Conservation (phyloP, 2,329 filamentous ascomycete genomes). For the Alternaria atra region DNA sequence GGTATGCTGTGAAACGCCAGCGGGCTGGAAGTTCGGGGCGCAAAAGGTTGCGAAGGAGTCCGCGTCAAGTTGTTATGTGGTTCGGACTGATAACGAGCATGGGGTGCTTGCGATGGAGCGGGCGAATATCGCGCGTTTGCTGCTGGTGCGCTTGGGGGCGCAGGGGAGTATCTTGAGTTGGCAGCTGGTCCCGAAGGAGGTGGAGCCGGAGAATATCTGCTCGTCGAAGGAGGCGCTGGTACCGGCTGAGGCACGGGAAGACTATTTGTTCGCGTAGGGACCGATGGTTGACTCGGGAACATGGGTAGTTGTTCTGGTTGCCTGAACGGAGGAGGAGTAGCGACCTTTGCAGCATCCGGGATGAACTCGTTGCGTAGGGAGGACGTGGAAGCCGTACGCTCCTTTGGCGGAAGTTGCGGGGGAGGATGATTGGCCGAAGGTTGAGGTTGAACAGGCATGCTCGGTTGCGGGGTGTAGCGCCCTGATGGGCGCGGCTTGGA, state of each 20-base stretch:
- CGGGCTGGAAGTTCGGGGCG: conserved; percentile 71
- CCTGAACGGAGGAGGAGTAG: conserved; percentile 43
- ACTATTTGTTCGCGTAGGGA: conserved; percentile 43
- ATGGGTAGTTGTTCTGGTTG: conserved; percentile 55
- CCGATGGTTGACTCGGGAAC: conserved; percentile 45
- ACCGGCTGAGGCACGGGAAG: conserved; percentile 44
- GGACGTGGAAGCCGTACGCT: conserved; percentile 49
- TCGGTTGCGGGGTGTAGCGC: conserved; percentile 51
- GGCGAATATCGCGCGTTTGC: conserved; percentile 54
- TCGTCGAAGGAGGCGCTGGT: conserved; percentile 30
- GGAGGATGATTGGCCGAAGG: conserved; percentile 32
- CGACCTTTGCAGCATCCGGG: conserved; percentile 34
- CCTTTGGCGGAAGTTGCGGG: conserved; percentile 41
- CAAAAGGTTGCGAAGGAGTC: conserved; percentile 62
- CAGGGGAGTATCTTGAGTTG: conserved; percentile 49
- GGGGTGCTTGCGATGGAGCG: conserved; percentile 44
- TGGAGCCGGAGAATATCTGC: conserved; percentile 43
- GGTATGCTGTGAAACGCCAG: conserved; percentile 61
- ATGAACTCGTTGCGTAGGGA: conserved; percentile 47
- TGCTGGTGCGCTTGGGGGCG: conserved; percentile 44
- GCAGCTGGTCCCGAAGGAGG: conserved; percentile 43
- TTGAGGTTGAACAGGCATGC: conserved; percentile 36
- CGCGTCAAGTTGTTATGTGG: conserved; percentile 41
- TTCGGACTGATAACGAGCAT: conserved; percentile 52
- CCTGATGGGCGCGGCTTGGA: conserved; percentile 53